These are phyloP conservation scores for Pulveroboletus frians DNA, from an alignment of 768 basidiomycete species.

Conservation along the genomic window DNA sequence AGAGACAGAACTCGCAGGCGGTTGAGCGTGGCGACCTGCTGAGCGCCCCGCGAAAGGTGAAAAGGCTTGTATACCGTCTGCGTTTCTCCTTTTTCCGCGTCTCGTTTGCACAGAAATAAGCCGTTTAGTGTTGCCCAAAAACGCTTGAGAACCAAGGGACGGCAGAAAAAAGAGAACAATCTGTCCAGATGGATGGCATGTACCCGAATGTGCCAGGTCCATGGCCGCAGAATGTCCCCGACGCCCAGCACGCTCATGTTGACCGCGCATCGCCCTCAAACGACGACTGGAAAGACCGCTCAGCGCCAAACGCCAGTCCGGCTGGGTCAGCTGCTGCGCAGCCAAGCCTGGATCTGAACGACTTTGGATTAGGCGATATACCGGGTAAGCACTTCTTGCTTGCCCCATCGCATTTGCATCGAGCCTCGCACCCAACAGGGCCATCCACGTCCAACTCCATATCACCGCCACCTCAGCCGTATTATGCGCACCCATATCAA, in stretches of 20 bases:
- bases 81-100: slow-evolving; percentile 34
- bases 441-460: slow-evolving; percentile 39
- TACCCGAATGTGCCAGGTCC: slow-evolving; percentile 42
- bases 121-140: slow-evolving; percentile 39
- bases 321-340: slow-evolving; percentile 30
- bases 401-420: neutral
- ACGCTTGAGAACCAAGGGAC: slow-evolving; percentile 38
- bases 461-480: slow-evolving; percentile 37
- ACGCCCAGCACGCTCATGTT: slow-evolving; percentile 30
- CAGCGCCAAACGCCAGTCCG: slow-evolving; percentile 20
- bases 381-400: slow-evolving; percentile 35
- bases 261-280: slow-evolving; percentile 27
- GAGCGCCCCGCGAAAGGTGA: slow-evolving; percentile 36
- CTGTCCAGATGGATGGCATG: slow-evolving; percentile 42
- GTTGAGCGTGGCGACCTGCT: slow-evolving; percentile 33
- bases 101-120: slow-evolving; percentile 43
- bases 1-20: slow-evolving; percentile 37
- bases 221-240: slow-evolving; percentile 37
- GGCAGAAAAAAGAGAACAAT: slow-evolving; percentile 35
- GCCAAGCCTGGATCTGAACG: slow-evolving; percentile 37
- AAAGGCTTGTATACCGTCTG: slow-evolving; percentile 37
- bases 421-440: slow-evolving; percentile 18
- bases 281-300: slow-evolving; percentile 39
- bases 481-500: slow-evolving; percentile 39
- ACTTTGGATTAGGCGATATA: slow-evolving; percentile 40